Evolutionary conservation across 192 early-diverging fungal genomes (phyloP).

Genomic region (Backusella sp.): DNA sequence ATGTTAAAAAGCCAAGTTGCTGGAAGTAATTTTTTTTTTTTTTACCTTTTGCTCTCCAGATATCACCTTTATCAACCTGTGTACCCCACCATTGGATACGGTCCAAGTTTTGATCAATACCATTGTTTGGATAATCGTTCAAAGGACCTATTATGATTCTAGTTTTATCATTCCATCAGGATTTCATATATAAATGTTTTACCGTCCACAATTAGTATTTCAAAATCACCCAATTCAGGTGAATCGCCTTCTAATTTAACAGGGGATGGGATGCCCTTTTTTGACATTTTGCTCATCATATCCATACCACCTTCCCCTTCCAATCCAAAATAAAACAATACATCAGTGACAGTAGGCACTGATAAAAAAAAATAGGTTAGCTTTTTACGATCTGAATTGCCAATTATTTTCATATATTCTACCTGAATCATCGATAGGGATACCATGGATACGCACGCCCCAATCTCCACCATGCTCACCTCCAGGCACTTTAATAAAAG

Average conservation of each 20-base stretch:
- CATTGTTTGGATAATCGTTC: slow-evolving; percentile 12
- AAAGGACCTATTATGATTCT: slow-evolving; percentile 1
- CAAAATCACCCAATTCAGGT: slow-evolving; percentile 73
- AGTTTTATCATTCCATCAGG: too few species aligned
- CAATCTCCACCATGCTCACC: slow-evolving; percentile 70
- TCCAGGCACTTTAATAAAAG: slow-evolving; percentile 70
- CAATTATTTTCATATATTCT: not conserved
- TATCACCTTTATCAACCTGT: slow-evolving; percentile 30
- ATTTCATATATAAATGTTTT: not conserved
- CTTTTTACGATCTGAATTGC: not conserved
- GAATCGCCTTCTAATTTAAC: slow-evolving; percentile 54
- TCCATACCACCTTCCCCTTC: slow-evolving; percentile 70
- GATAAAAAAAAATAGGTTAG: not conserved
- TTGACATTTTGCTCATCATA: slow-evolving; percentile 34
- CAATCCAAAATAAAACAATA: slow-evolving; percentile 78
- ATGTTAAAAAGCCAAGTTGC: not conserved
- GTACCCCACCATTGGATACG: slow-evolving; percentile 40
- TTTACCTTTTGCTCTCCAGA: slow-evolving; percentile 56
- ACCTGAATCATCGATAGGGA: slow-evolving; percentile 48
- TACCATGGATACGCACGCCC: slow-evolving; percentile 76
- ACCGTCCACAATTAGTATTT: slow-evolving; percentile 59
- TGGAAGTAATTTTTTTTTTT: not conserved
- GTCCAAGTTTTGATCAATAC: slow-evolving; percentile 22
- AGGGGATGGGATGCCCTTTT: slow-evolving; percentile 30
- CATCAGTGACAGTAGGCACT: slow-evolving; percentile 13